A percentile compares a stretch with the other conserved stretches of the same genome.
phyloP scores from a whole-genome alignment of 768 basidiomycete species.

The Pholiota conissans region DNA sequence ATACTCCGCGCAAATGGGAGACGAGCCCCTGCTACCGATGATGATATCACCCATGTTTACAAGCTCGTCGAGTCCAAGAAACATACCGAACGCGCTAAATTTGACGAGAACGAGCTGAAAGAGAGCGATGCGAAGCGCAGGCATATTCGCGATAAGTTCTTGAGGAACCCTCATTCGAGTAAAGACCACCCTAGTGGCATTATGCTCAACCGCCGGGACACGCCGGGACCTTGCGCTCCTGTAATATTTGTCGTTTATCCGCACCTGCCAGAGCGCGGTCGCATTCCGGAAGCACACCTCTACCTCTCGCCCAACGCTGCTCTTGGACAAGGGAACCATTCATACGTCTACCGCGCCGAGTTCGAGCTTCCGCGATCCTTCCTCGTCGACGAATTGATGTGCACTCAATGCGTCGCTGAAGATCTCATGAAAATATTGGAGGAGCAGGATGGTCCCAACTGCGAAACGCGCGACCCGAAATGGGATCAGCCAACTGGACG shows the following conservation, averaged over 20 bases:
- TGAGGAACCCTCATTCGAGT: slow-evolving; percentile 10
- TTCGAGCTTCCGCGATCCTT: slow-evolving; percentile 50
- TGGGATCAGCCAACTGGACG: background rate
- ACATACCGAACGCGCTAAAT: background rate
- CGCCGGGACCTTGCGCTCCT: slow-evolving; percentile 10
- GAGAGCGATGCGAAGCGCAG: background rate
- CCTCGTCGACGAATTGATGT: slow-evolving; percentile 34
- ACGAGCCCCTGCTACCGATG: background rate
- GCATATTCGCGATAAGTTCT: background rate
- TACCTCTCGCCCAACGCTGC: slow-evolving; percentile 39
- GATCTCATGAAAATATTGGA: slow-evolving; percentile 6
- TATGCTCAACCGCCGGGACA: background rate
- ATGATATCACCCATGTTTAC: slow-evolving; percentile 11
- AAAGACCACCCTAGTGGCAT: slow-evolving; percentile 3
- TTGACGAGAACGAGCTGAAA: background rate
- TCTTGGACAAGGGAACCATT: slow-evolving; percentile 52
- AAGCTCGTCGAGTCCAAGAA: background rate
- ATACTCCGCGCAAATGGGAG: slow-evolving; percentile 8
- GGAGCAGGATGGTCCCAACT: background rate
- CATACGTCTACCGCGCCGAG: slow-evolving; percentile 48
- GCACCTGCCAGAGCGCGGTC: slow-evolving; percentile 10
- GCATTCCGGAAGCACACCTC: slow-evolving; percentile 41
- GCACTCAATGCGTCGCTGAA: slow-evolving; percentile 36
- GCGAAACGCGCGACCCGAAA: background rate
- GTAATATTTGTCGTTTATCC: slow-evolving; percentile 29